phyloP scores from a whole-genome alignment of 768 basidiomycete genomes.

The Gloeostereum incarnatum region DNA sequence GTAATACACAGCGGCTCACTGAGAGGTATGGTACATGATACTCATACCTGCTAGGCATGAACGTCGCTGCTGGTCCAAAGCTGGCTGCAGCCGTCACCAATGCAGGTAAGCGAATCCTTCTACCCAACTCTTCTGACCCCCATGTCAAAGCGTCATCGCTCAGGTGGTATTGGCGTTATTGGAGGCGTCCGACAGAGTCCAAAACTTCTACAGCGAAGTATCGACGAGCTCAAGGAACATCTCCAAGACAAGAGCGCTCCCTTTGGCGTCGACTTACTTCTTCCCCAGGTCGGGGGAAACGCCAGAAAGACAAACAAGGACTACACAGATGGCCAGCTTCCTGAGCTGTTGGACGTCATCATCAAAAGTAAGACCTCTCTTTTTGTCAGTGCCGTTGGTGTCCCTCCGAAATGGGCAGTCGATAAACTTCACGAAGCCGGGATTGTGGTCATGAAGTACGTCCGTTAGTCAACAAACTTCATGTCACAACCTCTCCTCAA shows the following conservation, averaged over 20 bases:
- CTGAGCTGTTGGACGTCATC: conserved; percentile 71
- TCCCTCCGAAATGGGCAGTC: conserved; percentile 76
- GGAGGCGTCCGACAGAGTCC: conserved; percentile 74
- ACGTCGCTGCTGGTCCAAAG: conserved; percentile 78
- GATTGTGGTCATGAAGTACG: conserved; percentile 81
- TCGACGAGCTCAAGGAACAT: conserved; percentile 64
- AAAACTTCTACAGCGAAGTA: conserved; percentile 55
- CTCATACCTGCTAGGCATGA: conserved; percentile 46
- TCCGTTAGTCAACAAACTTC: conserved; percentile 6
- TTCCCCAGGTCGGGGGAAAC: conserved; percentile 75
- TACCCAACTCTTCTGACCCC: background rate
- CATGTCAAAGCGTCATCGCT: background rate
- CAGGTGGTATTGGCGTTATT: conserved; percentile 79
- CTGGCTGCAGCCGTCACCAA: conserved; percentile 90
- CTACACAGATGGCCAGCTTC: conserved; percentile 72
- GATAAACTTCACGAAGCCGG: conserved; percentile 74
- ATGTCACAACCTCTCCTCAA: conserved; percentile 3
- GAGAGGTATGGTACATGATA: background rate
- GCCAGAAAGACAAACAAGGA: conserved; percentile 84
- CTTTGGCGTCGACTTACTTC: conserved; percentile 75
- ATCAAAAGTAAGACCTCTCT: conserved; percentile 63
- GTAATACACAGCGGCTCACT: conserved; percentile 18
- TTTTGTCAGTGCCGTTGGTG: conserved; percentile 80
- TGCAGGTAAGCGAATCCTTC: conserved; percentile 37
- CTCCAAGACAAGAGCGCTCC: conserved; percentile 70